phyloP scores from a whole-genome alignment of 2,329 filamentous ascomycete genomes.

The Seiridium unicorne region DNA sequence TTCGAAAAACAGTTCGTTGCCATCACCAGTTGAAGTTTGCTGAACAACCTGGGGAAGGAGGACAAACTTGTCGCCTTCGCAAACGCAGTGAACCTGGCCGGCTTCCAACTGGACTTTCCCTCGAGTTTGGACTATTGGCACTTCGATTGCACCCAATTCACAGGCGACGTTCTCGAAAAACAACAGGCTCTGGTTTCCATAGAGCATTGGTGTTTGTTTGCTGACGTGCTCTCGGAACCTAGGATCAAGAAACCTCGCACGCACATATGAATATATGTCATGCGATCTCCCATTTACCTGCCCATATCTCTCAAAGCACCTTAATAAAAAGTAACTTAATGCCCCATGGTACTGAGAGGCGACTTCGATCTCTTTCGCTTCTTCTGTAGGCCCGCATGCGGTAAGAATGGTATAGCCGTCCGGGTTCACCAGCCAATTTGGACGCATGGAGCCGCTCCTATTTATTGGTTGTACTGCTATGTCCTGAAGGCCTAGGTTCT shows the following conservation, averaged over 20 bases:
- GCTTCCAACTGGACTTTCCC: background rate
- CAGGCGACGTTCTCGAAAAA: background rate
- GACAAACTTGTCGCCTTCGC: background rate
- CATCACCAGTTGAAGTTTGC: background rate
- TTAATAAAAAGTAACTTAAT: background rate
- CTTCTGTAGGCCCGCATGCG: background rate
- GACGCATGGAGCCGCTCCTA: background rate
- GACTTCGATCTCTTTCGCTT: background rate
- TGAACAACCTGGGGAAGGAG: background rate
- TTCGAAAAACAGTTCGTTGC: background rate
- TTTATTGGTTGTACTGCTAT: background rate
- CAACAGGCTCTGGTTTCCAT: background rate
- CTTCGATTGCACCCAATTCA: no score
- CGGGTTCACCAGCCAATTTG: constrained; percentile 2
- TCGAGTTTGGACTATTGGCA: background rate
- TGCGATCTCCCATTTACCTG: background rate
- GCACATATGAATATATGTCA: background rate
- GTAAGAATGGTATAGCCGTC: constrained; percentile 4
- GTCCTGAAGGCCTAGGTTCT: background rate
- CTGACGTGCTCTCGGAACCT: background rate
- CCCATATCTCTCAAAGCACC: background rate
- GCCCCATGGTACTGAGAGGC: background rate
- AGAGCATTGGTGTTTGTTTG: background rate
- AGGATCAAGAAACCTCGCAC: background rate
- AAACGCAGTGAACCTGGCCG: background rate